These are phyloP conservation scores for Nothophoma quercina DNA, from an alignment of 2,329 filamentous ascomycete genomes.

Conservation along the genomic window DNA sequence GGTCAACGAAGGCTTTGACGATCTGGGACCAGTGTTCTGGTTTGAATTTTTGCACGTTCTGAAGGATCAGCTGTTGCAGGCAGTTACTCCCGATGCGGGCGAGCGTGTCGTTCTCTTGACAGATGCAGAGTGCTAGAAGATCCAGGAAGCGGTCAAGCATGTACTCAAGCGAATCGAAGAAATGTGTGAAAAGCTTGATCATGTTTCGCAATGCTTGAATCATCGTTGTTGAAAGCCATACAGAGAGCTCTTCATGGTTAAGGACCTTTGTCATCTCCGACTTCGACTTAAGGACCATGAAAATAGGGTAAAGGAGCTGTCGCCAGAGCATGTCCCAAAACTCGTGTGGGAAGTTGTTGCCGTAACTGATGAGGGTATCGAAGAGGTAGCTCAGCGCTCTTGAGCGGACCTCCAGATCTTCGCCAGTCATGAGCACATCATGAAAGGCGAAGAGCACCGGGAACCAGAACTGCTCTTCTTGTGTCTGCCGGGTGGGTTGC, in stretches of 20 bases:
- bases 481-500: constrained; percentile 79
- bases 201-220: constrained; percentile 98
- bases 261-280: constrained; percentile 95
- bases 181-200: constrained; percentile 98
- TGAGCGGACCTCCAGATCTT: constrained; percentile 94
- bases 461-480: constrained; percentile 99
- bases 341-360: constrained; percentile 86
- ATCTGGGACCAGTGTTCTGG: constrained; percentile 91
- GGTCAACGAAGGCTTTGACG: constrained; percentile 91
- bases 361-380: constrained; percentile 87
- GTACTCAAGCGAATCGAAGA: constrained; percentile 93
- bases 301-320: constrained; percentile 96
- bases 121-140: constrained; percentile 92
- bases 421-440: constrained; percentile 98
- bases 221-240: constrained; percentile 99
- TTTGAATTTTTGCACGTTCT: constrained; percentile 93
- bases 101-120: constrained; percentile 98
- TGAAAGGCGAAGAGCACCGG: constrained; percentile 98
- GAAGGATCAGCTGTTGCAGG: constrained; percentile 91
- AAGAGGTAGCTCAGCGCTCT: constrained; percentile 94
- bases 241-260: constrained; percentile 95
- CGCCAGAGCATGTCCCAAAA: constrained; percentile 99
- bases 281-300: constrained; percentile 95
- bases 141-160: constrained; percentile 99
- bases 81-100: constrained; percentile 98